Conservation (phyloP, 192 early-diverging fungal species). For the Geranomyces michiganensis region DNA sequence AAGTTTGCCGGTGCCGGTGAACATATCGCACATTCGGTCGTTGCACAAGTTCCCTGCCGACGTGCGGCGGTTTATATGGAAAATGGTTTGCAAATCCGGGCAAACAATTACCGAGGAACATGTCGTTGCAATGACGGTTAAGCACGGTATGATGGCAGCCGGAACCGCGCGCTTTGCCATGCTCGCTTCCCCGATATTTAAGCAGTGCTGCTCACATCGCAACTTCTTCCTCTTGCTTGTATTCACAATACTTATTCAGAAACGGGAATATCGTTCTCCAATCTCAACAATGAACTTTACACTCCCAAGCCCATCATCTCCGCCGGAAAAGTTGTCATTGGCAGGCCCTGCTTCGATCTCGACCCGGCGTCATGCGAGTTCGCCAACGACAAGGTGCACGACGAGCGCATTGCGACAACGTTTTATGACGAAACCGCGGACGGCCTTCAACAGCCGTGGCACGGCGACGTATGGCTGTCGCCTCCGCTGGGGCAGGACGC, state of each 20-base stretch:
- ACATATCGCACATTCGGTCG: conserved; percentile 53
- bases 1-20: conserved; percentile 45
- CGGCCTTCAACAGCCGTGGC: conserved; percentile 43
- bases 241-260: conserved; percentile 28
- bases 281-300: conserved; percentile 50
- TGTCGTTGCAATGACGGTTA: conserved; percentile 48
- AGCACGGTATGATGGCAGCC: conserved; percentile 35
- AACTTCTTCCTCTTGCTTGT: too few relatives aligned
- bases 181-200: background rate
- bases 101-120: conserved; percentile 48
- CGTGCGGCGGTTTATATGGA: conserved; percentile 45
- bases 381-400: conserved; percentile 44
- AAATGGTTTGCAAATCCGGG: conserved; percentile 37
- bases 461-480: conserved; percentile 48
- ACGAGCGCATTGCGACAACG: conserved; percentile 24
- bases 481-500: conserved; percentile 39
- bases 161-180: background rate
- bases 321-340: conserved; percentile 39
- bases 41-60: conserved; percentile 49
- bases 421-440: conserved; percentile 39
- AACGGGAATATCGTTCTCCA: conserved; percentile 41
- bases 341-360: conserved; percentile 35
- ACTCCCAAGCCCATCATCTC: conserved; percentile 45
- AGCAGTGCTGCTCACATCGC: background rate
- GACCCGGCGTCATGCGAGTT: conserved; percentile 42